phyloP scores from a whole-genome alignment of 1,139 yeast genomes.

The Saccharomyces hybrid region DNA sequence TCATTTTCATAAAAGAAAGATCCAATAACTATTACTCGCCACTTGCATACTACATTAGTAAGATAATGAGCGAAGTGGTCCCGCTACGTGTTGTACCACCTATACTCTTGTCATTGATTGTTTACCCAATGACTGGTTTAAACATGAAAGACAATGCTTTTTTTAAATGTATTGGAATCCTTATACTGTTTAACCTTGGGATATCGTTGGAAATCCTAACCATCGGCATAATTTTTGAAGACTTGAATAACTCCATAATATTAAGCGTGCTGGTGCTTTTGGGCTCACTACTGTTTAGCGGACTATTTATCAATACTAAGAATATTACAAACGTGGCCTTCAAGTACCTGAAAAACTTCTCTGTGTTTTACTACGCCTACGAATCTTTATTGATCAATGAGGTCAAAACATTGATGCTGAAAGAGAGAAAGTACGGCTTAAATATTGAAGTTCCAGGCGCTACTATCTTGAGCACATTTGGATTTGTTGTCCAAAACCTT shows the following conservation, averaged over 20 bases:
- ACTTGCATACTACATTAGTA: constrained; percentile 72
- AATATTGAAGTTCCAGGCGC: constrained; percentile 99
- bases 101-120: constrained; percentile 64
- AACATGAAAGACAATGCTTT: constrained; percentile 76
- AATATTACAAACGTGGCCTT: constrained; percentile 41
- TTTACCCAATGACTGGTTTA: constrained; percentile 89
- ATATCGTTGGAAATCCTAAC: constrained; percentile 78
- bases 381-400: constrained; percentile 90
- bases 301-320: constrained; percentile 75
- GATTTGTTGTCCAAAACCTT: constrained; percentile 76
- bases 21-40: constrained; percentile 92
- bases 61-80: constrained; percentile 78
- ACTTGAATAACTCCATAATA: constrained; percentile 90
- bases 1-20: constrained; percentile 83
- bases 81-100: constrained; percentile 93
- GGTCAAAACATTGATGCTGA: constrained; percentile 77
- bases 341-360: constrained; percentile 73
- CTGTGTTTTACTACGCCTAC: constrained; percentile 91
- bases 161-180: constrained; percentile 55
- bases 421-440: constrained; percentile 84
- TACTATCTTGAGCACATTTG: constrained; percentile 88
- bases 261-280: constrained; percentile 76
- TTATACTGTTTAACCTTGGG: constrained; percentile 78
- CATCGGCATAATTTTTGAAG: constrained; percentile 78
- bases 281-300: constrained; percentile 85